phyloP scores from a whole-genome alignment of 2,329 filamentous ascomycete genomes.

The Penicillium psychrosexuale region DNA sequence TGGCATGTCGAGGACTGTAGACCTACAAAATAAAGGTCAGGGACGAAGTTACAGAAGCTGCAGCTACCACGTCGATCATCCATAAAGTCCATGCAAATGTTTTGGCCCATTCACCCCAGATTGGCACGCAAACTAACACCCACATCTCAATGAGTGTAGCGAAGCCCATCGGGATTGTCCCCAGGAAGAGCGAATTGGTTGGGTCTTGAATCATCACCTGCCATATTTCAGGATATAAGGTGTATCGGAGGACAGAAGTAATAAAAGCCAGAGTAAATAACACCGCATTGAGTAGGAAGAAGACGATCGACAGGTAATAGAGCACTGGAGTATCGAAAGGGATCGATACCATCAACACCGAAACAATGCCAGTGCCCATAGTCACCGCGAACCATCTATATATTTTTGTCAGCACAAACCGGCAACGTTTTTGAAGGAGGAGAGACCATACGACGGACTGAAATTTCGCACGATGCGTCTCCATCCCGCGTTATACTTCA shows the following conservation, averaged over 20 bases:
- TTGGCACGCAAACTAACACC: conserved; percentile 54
- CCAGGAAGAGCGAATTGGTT: conserved; percentile 62
- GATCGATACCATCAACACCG: conserved; percentile 59
- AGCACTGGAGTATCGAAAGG: conserved; percentile 60
- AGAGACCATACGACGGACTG: conserved; percentile 50
- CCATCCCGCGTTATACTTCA: conserved; percentile 26
- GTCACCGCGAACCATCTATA: conserved; percentile 57
- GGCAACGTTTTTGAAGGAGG: neutral
- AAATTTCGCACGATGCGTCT: conserved; percentile 52
- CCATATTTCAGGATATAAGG: conserved; percentile 62
- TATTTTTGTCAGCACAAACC: neutral
- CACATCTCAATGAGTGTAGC: conserved; percentile 64
- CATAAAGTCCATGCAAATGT: conserved; percentile 49
- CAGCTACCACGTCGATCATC: conserved; percentile 49
- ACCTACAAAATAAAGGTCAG: conserved; percentile 58
- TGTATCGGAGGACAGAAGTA: conserved; percentile 59
- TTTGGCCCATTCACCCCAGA: conserved; percentile 55
- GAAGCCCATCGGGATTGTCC: conserved; percentile 63
- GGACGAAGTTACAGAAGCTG: conserved; percentile 39
- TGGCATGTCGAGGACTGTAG: neutral
- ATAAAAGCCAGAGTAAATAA: conserved; percentile 56
- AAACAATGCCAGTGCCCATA: conserved; percentile 68
- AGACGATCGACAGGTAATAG: conserved; percentile 56
- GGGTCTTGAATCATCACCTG: conserved; percentile 62
- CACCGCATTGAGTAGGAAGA: conserved; percentile 59